Evolutionary conservation across 2,329 filamentous ascomycete species (phyloP), one percentile per base, ranked within the genome.

Genomic region (Hymenoscyphus linearis): DNA sequence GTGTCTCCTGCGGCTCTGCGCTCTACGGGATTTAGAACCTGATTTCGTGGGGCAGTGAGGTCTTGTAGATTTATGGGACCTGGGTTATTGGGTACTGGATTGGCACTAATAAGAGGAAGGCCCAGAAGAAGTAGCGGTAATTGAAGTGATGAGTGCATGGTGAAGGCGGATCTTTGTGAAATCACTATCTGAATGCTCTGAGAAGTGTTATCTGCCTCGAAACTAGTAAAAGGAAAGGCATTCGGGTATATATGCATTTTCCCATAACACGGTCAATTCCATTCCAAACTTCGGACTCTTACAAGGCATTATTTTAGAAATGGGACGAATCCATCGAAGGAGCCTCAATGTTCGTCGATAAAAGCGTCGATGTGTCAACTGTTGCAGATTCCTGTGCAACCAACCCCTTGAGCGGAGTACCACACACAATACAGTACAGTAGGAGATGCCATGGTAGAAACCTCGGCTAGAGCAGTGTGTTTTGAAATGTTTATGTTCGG

Each of bases 1-100:
- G 62, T 65, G 36, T 58, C 55, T 44, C 22, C 31, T 13, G 37
- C 50, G 2, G 56, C 44, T n/a, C n/a, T 26, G 14, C 25, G 54
- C 31, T 31, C 31, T 7, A 31, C 10, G 4, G 31, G 31, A 9
- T 31, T 9, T 31, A 31, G 6, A 31, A 31, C 31, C 2, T 31
- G 6, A 31, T 7, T 9, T 31, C 31, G 31, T 31, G 10, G 31
- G 31, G 6, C 10, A 5, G 6, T 9, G 1, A 31, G 6, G 31
- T 31, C 31, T 9, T 31, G 31, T 9, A 31, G 6, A 31, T 9
- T 31, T 5, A 31, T 9, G 31, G 31, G 31, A 7, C 31, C 31
- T 31, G 4, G 1, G 31, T 31, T 31, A 18, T 10, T 22, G 22
- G n/a, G n/a, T 10, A 50, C 22, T 22, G 44, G 44, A 25, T 22